These are phyloP conservation scores for Zygoascus sp. DNA, from an alignment of 1,139 yeast species.

Conservation along the genomic window DNA sequence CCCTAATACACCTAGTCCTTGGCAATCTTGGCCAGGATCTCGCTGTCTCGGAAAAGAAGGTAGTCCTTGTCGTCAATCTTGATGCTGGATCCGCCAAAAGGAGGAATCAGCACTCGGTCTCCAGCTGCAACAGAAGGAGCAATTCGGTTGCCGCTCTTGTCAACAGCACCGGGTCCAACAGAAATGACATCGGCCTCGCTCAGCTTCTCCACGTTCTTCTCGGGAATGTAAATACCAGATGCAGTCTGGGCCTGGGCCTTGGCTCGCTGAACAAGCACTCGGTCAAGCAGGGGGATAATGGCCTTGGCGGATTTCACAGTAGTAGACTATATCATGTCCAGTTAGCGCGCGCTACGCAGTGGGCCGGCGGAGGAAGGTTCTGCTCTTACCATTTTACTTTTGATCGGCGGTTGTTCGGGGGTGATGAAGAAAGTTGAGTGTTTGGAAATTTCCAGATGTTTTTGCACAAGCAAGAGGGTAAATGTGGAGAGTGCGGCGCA, in stretches of 20 bases:
- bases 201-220: constrained; percentile 90
- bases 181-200: constrained; percentile 67
- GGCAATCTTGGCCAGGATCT: constrained; percentile 85
- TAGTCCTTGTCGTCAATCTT: constrained; percentile 69
- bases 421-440: constrained; percentile 4
- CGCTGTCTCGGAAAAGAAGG: constrained; percentile 68
- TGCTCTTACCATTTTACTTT: constrained; percentile 3
- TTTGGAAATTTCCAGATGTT: constrained; percentile 11
- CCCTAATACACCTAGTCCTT: constrained; percentile 26
- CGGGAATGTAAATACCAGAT: constrained; percentile 93
- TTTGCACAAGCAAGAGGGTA: constrained; percentile 7
- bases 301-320: constrained; percentile 80
- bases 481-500: not conserved
- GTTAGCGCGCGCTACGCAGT: too few relatives aligned
- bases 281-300: constrained; percentile 88
- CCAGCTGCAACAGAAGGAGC: constrained; percentile 77
- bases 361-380: too few relatives aligned
- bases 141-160: constrained; percentile 55
- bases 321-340: too few relatives aligned
- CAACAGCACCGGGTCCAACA: constrained; percentile 76
- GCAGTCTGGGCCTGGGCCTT: constrained; percentile 92
- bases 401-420: not conserved
- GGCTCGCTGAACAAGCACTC: constrained; percentile 90
- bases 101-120: constrained; percentile 89
- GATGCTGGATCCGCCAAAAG: constrained; percentile 82